phyloP scores from a whole-genome alignment of 1,284 basidiomycete species.

The Leccinum subfulvum region DNA sequence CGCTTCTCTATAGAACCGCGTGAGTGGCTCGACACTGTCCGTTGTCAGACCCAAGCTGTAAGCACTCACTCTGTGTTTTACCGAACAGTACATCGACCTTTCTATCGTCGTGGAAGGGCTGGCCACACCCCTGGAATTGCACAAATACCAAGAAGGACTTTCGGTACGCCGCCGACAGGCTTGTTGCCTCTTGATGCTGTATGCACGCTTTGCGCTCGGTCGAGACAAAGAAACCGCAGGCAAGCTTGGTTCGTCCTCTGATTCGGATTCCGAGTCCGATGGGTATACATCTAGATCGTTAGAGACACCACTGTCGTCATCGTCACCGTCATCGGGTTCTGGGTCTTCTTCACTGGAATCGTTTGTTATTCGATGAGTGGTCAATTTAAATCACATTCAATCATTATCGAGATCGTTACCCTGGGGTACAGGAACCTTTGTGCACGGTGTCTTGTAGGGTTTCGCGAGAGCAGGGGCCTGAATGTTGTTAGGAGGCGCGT shows the following conservation, averaged over 20 bases:
- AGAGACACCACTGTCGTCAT: constrained; percentile 16
- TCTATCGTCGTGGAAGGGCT: constrained; percentile 28
- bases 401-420: constrained; percentile 22
- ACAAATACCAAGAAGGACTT: constrained; percentile 22
- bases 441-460: constrained; percentile 12
- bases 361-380: constrained; percentile 13
- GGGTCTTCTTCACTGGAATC: constrained; percentile 30
- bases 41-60: not conserved
- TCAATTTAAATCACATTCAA: constrained; percentile 14
- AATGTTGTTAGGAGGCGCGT: constrained; percentile 9
- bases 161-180: constrained; percentile 6
- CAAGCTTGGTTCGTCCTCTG: constrained; percentile 22
- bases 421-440: constrained; percentile 20
- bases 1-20: constrained; percentile 28
- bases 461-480: constrained; percentile 9
- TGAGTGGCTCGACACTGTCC: constrained; percentile 8
- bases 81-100: constrained; percentile 32
- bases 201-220: constrained; percentile 12
- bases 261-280: constrained; percentile 30
- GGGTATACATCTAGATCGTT: constrained; percentile 36
- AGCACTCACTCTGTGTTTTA: constrained; percentile 32
- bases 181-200: constrained; percentile 13
- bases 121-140: constrained; percentile 25
- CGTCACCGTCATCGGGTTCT: constrained; percentile 20
- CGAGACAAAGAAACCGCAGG: constrained; percentile 9